These are phyloP conservation scores for Ophiognomonia clavigignenti-juglandacearum DNA, from an alignment of 2,329 filamentous ascomycete species.

Conservation along the genomic window DNA sequence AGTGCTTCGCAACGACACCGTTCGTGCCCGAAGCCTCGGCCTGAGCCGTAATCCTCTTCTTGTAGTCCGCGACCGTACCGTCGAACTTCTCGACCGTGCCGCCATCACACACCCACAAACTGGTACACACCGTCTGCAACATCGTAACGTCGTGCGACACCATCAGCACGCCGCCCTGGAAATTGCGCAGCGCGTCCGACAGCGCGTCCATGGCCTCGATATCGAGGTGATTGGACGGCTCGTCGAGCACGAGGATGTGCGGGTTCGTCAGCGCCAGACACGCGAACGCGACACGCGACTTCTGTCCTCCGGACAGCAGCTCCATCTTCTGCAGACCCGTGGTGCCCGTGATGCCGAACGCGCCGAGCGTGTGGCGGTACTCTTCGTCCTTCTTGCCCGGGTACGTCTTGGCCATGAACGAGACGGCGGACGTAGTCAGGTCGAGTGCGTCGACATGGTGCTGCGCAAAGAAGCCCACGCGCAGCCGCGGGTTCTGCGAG, in stretches of 20 bases:
- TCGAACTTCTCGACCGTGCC: conserved; percentile 95
- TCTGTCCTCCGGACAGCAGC: conserved; percentile 91
- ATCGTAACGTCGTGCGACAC: conserved; percentile 99
- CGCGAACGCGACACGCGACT: conserved; percentile 97
- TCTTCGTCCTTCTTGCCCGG: conserved; percentile 92
- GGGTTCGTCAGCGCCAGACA: conserved; percentile 90
- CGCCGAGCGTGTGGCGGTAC: conserved; percentile 90
- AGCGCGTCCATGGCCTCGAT: conserved; percentile 99
- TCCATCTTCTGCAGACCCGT: conserved; percentile 96
- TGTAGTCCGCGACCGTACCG: conserved; percentile 93
- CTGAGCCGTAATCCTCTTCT: conserved; percentile 90
- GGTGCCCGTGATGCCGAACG: conserved; percentile 86
- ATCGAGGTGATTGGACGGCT: conserved; percentile 97
- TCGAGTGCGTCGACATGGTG: conserved; percentile 97
- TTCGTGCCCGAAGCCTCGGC: conserved; percentile 63
- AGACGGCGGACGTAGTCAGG: conserved; percentile 80
- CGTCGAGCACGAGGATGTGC: conserved; percentile 95
- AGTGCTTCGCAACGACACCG: conserved; percentile 73
- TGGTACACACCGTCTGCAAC: conserved; percentile 92
- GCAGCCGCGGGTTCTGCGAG: conserved; percentile 79
- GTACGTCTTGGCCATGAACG: conserved; percentile 92
- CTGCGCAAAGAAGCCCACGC: conserved; percentile 95
- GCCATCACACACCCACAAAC: conserved; percentile 92
- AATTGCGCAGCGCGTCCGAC: conserved; percentile 74
- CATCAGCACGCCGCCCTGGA: conserved; percentile 95